These are phyloP conservation scores for Mycena galopus DNA, from an alignment of 768 basidiomycete genomes.

Conservation along the genomic window DNA sequence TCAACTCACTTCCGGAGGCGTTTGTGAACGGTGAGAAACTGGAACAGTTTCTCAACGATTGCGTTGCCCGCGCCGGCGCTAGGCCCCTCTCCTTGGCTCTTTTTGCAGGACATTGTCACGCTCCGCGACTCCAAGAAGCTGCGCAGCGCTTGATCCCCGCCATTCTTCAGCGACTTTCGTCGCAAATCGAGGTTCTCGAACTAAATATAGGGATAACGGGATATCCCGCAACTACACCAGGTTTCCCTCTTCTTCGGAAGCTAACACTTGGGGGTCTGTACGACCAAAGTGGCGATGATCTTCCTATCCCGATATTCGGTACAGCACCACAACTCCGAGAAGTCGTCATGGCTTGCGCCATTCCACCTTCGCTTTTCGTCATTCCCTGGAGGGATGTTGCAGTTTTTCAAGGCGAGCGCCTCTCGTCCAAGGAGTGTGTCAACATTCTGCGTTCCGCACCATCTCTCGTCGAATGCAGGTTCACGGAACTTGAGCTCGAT, in stretches of 20 bases:
- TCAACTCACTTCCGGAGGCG: no score
- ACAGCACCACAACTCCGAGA: constrained; percentile 8
- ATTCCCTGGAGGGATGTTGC: constrained; percentile 1
- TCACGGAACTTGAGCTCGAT: neutral
- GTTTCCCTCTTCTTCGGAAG: neutral
- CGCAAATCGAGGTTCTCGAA: neutral
- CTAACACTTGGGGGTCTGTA: neutral
- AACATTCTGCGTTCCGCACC: neutral
- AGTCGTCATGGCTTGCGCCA: neutral
- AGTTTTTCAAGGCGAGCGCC: neutral
- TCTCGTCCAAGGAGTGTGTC: neutral
- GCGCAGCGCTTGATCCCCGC: neutral
- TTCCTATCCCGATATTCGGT: neutral
- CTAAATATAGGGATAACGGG: neutral
- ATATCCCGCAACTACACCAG: no score
- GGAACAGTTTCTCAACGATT: no score
- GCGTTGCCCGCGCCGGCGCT: no score
- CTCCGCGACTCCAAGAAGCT: no score
- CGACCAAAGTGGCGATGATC: neutral
- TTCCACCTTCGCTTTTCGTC: neutral
- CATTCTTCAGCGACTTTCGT: neutral
- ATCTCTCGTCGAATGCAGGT: neutral
- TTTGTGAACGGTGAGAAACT: no score
- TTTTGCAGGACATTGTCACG: no score
- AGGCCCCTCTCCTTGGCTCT: no score